These are phyloP conservation scores for Macaranga tanarius DNA, from an alignment of 441 rosid genomes.

Conservation along the genomic window DNA sequence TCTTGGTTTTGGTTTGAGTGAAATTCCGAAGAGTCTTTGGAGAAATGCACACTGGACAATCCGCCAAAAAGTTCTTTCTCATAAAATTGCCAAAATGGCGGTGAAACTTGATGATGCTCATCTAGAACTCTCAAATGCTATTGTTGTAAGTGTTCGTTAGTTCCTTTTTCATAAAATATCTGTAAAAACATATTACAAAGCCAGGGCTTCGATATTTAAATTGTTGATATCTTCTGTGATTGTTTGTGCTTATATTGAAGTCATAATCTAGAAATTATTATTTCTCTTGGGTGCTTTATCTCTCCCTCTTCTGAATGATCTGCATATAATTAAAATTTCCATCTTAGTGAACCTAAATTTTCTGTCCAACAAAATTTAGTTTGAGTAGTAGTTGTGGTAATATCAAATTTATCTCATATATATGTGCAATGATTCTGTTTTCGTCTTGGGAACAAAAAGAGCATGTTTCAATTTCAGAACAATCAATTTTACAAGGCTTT, in stretches of 20 bases:
- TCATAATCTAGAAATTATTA: not conserved
- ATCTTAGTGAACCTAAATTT: not conserved
- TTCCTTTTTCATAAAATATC: not conserved
- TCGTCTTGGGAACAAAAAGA: not conserved
- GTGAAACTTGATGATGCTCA: slow-evolving; percentile 96
- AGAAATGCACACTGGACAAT: slow-evolving; percentile 86
- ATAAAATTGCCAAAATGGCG: slow-evolving; percentile 94
- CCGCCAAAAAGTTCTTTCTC: slow-evolving; percentile 95
- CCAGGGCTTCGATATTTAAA: not conserved
- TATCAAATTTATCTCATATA: not conserved
- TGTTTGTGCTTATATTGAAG: not conserved
- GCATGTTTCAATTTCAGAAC: not conserved
- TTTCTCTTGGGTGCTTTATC: not conserved
- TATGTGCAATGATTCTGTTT: not conserved
- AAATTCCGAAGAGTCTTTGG: slow-evolving; percentile 89
- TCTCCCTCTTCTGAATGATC: not conserved
- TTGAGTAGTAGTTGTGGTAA: not conserved
- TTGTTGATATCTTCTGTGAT: not conserved
- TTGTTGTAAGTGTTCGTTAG: slow-evolving; percentile 62
- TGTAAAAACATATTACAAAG: not conserved
- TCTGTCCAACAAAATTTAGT: not conserved
- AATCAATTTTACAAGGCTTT: not conserved
- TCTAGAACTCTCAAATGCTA: slow-evolving; percentile 95
- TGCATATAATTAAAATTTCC: not conserved
- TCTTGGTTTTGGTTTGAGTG: slow-evolving; percentile 98